A percentile compares a stretch with the other conserved stretches of the same genome.
phyloP scores from a whole-genome alignment of 2,329 filamentous ascomycete genomes.

The Paecilomyces dactylethromorphus region DNA sequence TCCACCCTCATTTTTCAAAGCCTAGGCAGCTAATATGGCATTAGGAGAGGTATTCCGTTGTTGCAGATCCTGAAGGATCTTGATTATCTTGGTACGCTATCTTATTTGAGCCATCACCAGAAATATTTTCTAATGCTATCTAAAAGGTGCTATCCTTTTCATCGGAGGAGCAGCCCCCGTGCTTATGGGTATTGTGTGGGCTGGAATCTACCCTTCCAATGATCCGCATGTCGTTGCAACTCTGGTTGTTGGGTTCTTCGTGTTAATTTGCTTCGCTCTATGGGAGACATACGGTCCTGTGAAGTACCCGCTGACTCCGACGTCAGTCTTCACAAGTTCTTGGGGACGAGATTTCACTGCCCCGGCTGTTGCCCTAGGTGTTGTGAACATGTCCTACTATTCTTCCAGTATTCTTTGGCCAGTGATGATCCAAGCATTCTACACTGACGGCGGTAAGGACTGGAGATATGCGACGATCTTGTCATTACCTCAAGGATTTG shows the following conservation, averaged over 20 bases:
- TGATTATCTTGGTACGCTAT: constrained; percentile 29
- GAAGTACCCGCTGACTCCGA: constrained; percentile 38
- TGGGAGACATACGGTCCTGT: constrained; percentile 34
- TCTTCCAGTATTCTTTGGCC: constrained; percentile 42
- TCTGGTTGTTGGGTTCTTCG: constrained; percentile 28
- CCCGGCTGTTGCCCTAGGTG: constrained; percentile 38
- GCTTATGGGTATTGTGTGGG: constrained; percentile 36
- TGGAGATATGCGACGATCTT: constrained; percentile 31
- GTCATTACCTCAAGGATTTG: constrained; percentile 41
- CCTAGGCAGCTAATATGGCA: constrained; percentile 8
- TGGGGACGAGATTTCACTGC: constrained; percentile 44
- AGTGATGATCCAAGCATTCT: constrained; percentile 43
- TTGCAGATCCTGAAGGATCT: constrained; percentile 28
- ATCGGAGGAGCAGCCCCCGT: constrained; percentile 29
- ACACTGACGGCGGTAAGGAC: constrained; percentile 27
- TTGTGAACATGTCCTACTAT: constrained; percentile 50
- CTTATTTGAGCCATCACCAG: too few species aligned
- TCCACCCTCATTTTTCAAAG: constrained; percentile 24
- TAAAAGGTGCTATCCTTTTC: constrained; percentile 26
- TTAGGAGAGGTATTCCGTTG: constrained; percentile 29
- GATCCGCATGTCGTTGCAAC: constrained; percentile 32
- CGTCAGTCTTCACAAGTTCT: constrained; percentile 39
- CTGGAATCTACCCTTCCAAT: constrained; percentile 27
- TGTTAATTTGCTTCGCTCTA: constrained; percentile 30
- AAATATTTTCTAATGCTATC: background rate